phyloP scores from a whole-genome alignment of 139 green algal genomes.

The Chlamydomonas sp. region DNA sequence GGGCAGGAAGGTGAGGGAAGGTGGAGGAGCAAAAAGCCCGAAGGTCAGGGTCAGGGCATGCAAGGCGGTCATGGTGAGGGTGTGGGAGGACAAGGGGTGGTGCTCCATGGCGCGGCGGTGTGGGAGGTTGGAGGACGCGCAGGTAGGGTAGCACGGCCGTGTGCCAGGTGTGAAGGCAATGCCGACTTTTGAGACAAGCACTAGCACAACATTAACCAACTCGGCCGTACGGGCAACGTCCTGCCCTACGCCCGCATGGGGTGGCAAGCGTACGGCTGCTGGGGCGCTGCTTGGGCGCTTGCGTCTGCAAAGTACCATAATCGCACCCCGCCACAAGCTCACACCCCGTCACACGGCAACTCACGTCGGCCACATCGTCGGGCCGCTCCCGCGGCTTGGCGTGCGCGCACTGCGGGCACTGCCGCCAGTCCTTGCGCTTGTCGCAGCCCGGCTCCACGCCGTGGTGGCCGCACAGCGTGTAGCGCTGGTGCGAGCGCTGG shows the following conservation, averaged over 20 bases:
- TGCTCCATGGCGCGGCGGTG: too few relatives aligned
- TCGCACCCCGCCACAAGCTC: not conserved
- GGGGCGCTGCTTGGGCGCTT: too few relatives aligned
- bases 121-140: too few relatives aligned
- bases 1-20: not conserved
- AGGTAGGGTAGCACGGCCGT: too few relatives aligned
- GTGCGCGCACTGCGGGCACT: not conserved
- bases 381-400: not conserved
- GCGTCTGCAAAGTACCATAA: not conserved
- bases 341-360: not conserved
- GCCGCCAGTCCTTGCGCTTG: constrained; percentile 9
- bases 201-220: too few relatives aligned
- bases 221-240: too few relatives aligned
- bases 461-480: constrained; percentile 43
- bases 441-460: constrained; percentile 17
- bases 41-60: not conserved
- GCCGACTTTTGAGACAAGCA: too few relatives aligned
- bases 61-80: too few relatives aligned
- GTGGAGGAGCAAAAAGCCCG: not conserved
- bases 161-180: too few relatives aligned
- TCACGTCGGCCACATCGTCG: not conserved
- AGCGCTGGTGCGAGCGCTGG: constrained; percentile 36
- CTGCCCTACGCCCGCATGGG: too few relatives aligned
- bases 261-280: too few relatives aligned
- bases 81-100: too few relatives aligned